Evolutionary conservation across 306 rosid species (phyloP), one percentile per base, ranked within the genome.

Genomic region (Sindora glabra): DNA sequence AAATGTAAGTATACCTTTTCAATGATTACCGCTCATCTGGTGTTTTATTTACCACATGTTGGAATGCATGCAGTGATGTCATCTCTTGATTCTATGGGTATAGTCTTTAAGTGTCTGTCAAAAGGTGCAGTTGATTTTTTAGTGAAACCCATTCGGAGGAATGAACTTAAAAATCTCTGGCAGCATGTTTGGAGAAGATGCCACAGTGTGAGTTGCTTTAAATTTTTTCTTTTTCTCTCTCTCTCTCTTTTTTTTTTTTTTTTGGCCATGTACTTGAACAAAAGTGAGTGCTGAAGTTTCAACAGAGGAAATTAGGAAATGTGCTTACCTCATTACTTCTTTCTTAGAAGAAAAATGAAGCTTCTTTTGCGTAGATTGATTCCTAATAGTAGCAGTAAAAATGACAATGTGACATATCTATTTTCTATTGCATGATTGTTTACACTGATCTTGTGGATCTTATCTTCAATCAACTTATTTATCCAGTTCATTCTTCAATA

Each of bases 111-210:
- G 72, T 82, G 87, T 65, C 72, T 82, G 75, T 82, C 84, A 29
- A 78, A 75, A 73, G 87, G 87, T 1, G 87, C 87, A 41, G 84
- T 72, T 50, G 84, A 82, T 54, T 82, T 82, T 69, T 62, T 82
- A 65, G 87, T 82, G 69, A 82, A 82, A 75, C 87, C 84, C 46
- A 69, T 78, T 52, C 84, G 87, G 67, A 82, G 77, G 84, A 82
- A 82, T 45, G 87, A 82, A 72, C 87, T 82, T 64, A 82, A 78
- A 75, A 82, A 71, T 73, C 84, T 82, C 56, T 82, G 87, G 87
- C 87, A 82, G 72, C 87, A 82, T 22, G 79, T 82, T 56, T 78
- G 88, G 88, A 78, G 88, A 64, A 78, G 84, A 82, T 75, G 82
- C 73, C 82, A 75, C 67, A 78, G 82, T 48, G 88, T 82, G 71